Conservation (phyloP, 306 rosid genomes). For the Prunus persica region DNA sequence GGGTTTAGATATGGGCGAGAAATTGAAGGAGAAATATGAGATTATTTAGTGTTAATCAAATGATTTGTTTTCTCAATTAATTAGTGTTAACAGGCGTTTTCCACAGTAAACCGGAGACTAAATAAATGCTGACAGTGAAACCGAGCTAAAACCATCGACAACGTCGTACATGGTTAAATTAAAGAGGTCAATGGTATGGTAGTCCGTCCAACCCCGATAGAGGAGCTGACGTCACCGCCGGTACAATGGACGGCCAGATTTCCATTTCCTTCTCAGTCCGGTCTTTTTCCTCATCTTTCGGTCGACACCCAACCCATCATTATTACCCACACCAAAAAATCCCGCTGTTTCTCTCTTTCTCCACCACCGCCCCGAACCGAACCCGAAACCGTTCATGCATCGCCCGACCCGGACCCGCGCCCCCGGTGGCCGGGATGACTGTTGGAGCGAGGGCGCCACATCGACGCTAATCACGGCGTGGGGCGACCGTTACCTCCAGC, state of each 20-base stretch:
- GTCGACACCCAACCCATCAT: neutral
- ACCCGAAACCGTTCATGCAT: slow-evolving; percentile 19
- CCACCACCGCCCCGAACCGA: neutral
- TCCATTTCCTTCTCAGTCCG: slow-evolving; percentile 3
- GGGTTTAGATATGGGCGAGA: slow-evolving; percentile 38
- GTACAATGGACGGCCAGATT: slow-evolving; percentile 40
- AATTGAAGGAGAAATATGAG: slow-evolving; percentile 27
- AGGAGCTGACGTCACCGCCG: slow-evolving; percentile 51
- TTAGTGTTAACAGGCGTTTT: neutral
- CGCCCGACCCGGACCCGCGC: slow-evolving; percentile 22
- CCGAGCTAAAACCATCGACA: neutral
- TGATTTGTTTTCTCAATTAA: no score
- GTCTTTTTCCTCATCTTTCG: neutral
- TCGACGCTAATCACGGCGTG: slow-evolving; percentile 39
- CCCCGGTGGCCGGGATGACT: slow-evolving; percentile 40
- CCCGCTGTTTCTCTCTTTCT: neutral
- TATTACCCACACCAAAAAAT: neutral
- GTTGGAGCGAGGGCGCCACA: slow-evolving; percentile 53
- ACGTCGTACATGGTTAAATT: neutral
- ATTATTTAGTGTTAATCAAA: neutral
- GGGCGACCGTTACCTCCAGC: slow-evolving; percentile 44
- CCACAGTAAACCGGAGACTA: neutral
- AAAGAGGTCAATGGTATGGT: neutral
- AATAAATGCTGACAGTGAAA: neutral
- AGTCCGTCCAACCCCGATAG: slow-evolving; percentile 25